These are phyloP conservation scores for Diutina sp. DNA, from an alignment of 1,139 yeast genomes.

Conservation along the genomic window DNA sequence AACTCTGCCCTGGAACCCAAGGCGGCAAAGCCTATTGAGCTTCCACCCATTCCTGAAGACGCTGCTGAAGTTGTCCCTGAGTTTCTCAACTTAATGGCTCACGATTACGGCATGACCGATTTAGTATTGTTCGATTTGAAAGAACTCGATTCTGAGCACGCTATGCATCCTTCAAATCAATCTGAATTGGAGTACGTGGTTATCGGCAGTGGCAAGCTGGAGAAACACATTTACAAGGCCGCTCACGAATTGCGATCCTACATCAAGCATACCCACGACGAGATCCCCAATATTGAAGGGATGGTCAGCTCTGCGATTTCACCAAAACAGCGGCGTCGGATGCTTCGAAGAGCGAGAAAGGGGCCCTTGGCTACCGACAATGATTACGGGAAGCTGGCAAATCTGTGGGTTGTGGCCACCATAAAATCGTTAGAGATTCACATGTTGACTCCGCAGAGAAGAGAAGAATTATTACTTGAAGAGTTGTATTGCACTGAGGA, in stretches of 20 bases:
- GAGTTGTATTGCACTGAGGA: slow-evolving; percentile 44
- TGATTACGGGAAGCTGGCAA: slow-evolving; percentile 42
- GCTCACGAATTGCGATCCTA: slow-evolving; percentile 38
- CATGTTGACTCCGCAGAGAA: slow-evolving; percentile 55
- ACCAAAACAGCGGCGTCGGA: slow-evolving; percentile 48
- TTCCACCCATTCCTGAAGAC: slow-evolving; percentile 40
- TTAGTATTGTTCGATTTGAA: slow-evolving; percentile 43
- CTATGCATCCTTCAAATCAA: slow-evolving; percentile 10
- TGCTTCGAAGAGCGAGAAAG: slow-evolving; percentile 43
- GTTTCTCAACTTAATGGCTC: slow-evolving; percentile 34
- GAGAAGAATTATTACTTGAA: slow-evolving; percentile 60
- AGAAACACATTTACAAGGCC: slow-evolving; percentile 64
- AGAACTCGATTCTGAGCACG: slow-evolving; percentile 25
- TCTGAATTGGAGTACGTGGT: slow-evolving; percentile 38
- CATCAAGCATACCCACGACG: slow-evolving; percentile 20
- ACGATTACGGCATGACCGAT: slow-evolving; percentile 55
- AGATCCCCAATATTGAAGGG: slow-evolving; percentile 56
- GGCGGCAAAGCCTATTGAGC: slow-evolving; percentile 12
- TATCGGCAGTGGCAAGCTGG: slow-evolving; percentile 68
- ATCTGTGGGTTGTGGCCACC: slow-evolving; percentile 76
- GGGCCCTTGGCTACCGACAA: slow-evolving; percentile 44
- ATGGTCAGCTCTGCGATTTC: slow-evolving; percentile 47
- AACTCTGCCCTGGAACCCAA: neutral
- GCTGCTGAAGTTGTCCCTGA: slow-evolving; percentile 39
- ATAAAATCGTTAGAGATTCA: slow-evolving; percentile 60